These are phyloP conservation scores for Liriodendron chinense DNA, from an alignment of 164 flowering plant genomes.

Conservation along the genomic window DNA sequence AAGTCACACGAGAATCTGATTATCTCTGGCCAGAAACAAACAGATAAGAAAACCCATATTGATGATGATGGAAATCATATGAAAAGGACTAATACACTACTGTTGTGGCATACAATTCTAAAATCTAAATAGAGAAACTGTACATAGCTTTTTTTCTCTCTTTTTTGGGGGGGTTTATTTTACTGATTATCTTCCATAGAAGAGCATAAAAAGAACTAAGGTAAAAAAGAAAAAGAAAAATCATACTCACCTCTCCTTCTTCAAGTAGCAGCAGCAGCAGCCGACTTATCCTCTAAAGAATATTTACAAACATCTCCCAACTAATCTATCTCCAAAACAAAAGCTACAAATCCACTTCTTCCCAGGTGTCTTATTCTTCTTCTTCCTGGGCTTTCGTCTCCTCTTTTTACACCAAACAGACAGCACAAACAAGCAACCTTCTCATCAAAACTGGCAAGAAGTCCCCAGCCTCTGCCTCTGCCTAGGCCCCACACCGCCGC, in stretches of 20 bases:
- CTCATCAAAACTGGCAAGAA: constrained; percentile 61
- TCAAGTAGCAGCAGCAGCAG: neutral
- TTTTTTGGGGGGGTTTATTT: neutral
- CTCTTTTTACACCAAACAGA: neutral
- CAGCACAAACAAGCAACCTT: neutral
- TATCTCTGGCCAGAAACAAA: too few species aligned
- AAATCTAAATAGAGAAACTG: too few species aligned
- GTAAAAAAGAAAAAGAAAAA: too few species aligned
- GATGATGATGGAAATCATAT: too few species aligned
- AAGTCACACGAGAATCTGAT: too few species aligned
- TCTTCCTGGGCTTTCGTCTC: neutral
- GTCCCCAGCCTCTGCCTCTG: constrained; percentile 72
- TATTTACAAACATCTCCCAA: neutral
- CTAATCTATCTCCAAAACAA: neutral
- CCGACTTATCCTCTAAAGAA: neutral
- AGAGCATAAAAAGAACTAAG: neutral
- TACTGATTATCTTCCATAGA: neutral
- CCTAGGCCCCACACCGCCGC: constrained; percentile 29
- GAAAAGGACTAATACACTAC: too few species aligned
- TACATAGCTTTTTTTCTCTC: too few species aligned
- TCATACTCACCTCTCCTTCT: neutral
- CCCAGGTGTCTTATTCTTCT: neutral
- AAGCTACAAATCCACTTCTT: neutral
- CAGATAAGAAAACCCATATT: too few species aligned
- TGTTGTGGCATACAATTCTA: too few species aligned